Percentiles rank a stretch among this genome's conserved stretches.
phyloP scores from a whole-genome alignment of 2,329 filamentous ascomycete genomes.

The Stagonosporopsis cucurbitacearum region DNA sequence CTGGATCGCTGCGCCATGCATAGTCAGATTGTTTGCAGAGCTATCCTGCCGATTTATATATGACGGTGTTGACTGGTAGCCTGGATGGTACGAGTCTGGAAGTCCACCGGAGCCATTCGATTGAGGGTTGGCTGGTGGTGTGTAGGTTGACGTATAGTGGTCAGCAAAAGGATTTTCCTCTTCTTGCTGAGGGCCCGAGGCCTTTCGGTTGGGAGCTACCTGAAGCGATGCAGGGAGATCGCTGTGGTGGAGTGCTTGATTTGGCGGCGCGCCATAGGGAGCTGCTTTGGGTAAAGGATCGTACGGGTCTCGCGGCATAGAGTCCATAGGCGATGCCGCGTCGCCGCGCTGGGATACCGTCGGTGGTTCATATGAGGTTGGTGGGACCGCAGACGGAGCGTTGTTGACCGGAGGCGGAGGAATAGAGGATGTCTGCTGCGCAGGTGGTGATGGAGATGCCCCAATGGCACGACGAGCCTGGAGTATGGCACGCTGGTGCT shows the following conservation, averaged over 20 bases:
- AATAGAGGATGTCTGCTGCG: slow-evolving; percentile 14
- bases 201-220: slow-evolving; percentile 29
- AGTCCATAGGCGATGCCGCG: slow-evolving; percentile 12
- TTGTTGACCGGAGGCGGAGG: slow-evolving; percentile 10
- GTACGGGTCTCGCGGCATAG: slow-evolving; percentile 11
- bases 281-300: slow-evolving; percentile 8
- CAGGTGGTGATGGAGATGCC: slow-evolving; percentile 31
- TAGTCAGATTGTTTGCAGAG: slow-evolving; percentile 52
- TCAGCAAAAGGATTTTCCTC: slow-evolving; percentile 53
- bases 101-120: slow-evolving; percentile 29
- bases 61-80: slow-evolving; percentile 50
- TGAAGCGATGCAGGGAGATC: slow-evolving; percentile 39
- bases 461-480: slow-evolving; percentile 59
- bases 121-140: slow-evolving; percentile 29
- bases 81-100: slow-evolving; percentile 40
- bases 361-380: slow-evolving; percentile 19
- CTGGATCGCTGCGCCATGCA: slow-evolving; percentile 51
- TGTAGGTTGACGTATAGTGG: slow-evolving; percentile 46
- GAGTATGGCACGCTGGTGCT: slow-evolving; percentile 81
- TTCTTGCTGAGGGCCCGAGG: slow-evolving; percentile 12
- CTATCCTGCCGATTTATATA: slow-evolving; percentile 55
- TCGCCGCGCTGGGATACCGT: slow-evolving; percentile 20
- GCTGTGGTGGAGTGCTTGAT: slow-evolving; percentile 17
- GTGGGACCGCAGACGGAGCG: slow-evolving; percentile 23
- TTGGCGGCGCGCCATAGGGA: slow-evolving; percentile 1